Evolutionary conservation across 805 yeast species (phyloP).

Genomic region (Ogataea pini): DNA sequence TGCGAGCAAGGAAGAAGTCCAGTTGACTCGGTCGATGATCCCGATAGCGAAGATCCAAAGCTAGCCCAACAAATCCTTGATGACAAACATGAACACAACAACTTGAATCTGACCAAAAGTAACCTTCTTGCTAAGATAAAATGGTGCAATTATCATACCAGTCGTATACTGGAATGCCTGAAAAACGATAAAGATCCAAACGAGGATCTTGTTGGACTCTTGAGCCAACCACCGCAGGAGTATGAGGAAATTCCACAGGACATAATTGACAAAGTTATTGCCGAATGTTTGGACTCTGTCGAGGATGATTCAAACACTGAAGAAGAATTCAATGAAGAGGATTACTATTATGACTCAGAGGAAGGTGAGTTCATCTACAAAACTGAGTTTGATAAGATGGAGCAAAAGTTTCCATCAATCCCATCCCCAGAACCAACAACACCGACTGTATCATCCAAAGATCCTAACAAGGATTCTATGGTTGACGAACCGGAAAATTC

Average conservation of each 20-base stretch:
- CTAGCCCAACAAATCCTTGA: neutral
- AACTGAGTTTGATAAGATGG: conserved; percentile 6
- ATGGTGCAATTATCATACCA: conserved; percentile 27
- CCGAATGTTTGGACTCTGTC: conserved; percentile 17
- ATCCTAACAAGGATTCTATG: too few species aligned
- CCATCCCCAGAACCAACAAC: conserved; percentile 14
- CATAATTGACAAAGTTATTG: conserved; percentile 22
- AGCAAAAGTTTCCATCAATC: conserved; percentile 8
- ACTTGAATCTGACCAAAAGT: conserved; percentile 8
- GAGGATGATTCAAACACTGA: conserved; percentile 5
- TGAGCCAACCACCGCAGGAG: conserved; percentile 17
- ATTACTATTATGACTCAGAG: conserved; percentile 26
- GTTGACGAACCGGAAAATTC: too few species aligned
- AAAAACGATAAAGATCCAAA: conserved; percentile 29
- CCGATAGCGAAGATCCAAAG: neutral
- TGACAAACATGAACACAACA: neutral
- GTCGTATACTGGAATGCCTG: conserved; percentile 20
- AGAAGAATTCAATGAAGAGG: conserved; percentile 21
- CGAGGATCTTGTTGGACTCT: conserved; percentile 20
- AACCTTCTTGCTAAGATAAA: conserved; percentile 18
- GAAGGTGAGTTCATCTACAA: conserved; percentile 24
- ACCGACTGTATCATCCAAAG: too few species aligned
- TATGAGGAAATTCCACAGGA: conserved; percentile 22
- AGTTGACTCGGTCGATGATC: too few species aligned
- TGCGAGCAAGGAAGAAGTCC: too few species aligned